These are phyloP conservation scores for Globisporangium nunn DNA, from an alignment of 352 stramenopile genomes.

Conservation along the genomic window DNA sequence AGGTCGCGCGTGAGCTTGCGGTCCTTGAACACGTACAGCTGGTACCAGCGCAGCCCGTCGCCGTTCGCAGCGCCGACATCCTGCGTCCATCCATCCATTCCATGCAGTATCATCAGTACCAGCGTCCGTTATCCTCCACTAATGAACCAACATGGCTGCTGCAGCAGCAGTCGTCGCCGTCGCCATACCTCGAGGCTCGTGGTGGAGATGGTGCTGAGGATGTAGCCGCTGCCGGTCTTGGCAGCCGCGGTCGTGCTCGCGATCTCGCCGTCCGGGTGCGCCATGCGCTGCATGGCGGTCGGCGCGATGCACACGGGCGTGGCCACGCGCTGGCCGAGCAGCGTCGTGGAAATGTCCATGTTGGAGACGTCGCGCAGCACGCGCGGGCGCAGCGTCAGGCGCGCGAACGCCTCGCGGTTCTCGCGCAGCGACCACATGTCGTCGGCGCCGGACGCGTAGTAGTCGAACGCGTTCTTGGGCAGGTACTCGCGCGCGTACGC, in stretches of 20 bases:
- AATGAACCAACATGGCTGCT: not conserved
- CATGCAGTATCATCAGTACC: not conserved
- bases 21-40: slow-evolving; percentile 96
- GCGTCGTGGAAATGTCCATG: slow-evolving; percentile 87
- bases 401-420: slow-evolving; percentile 87
- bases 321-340: slow-evolving; percentile 87
- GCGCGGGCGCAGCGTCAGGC: slow-evolving; percentile 92
- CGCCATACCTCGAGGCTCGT: slow-evolving; percentile 76
- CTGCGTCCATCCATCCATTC: slow-evolving; percentile 8
- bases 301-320: slow-evolving; percentile 92
- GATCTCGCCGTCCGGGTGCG: slow-evolving; percentile 91
- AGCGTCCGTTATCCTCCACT: not conserved
- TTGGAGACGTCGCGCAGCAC: slow-evolving; percentile 91
- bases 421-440: slow-evolving; percentile 84
- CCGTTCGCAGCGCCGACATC: slow-evolving; percentile 52
- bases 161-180: not conserved
- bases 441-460: slow-evolving; percentile 91
- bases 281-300: slow-evolving; percentile 92
- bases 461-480: slow-evolving; percentile 89
- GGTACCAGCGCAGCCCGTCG: slow-evolving; percentile 89
- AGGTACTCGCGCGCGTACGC: slow-evolving; percentile 84
- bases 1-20: slow-evolving; percentile 89
- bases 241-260: slow-evolving; percentile 76
- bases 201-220: slow-evolving; percentile 91
- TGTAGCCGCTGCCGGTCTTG: slow-evolving; percentile 87